Evolutionary conservation across 2,329 filamentous ascomycete species (phyloP), one percentile per base, ranked within the genome.

Genomic region (Falciphora oryzae): DNA sequence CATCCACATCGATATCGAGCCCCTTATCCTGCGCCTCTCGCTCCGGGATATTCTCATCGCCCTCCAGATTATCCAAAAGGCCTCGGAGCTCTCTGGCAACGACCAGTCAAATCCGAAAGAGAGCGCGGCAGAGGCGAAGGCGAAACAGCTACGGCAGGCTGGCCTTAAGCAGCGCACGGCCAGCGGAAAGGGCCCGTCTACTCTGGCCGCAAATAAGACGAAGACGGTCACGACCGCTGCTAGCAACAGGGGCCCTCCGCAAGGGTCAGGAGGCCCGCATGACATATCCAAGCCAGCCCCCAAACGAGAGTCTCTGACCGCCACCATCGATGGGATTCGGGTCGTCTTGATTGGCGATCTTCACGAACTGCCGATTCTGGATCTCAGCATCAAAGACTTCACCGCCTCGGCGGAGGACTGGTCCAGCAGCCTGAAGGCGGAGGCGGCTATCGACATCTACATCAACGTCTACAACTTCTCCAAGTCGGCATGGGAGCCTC

Each of bases 381-480:
- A 99, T 73, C 87, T 96, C 77, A 96, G 92, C 68, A 87, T 99
- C 71, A 97, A 97, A 77, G 88, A 89, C 64, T 98, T 98, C 72
- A 90, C 87, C 6, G 85, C 94, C 3, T 87, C 90, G 59, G 91
- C 96, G 4, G 87, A 90, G 69, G 92, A 99, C 73, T 99, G 95
- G 95, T 94, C 94, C 1, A 89, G 88, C 6, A 89, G 89, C 28
- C 83, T 99, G 75, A 93, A 89, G 71, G 94, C 92, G 0, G 92
- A 97, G 73, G 91, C 92, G 0, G 90, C 87, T n/a, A 88, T 99
- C 61, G 92, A 97, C 67, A 92, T 94, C 68, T 97, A 97, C 75
- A 86, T 96, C 70, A 99, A 98, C 71, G 89, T 99, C 31, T 99
- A 97, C 81, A 99, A 99, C 76, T 99, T 99, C 77, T 95, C 95